Percentiles rank a stretch among this genome's conserved stretches.
These are phyloP conservation scores for Penicillium sp. DNA, from an alignment of 2,329 filamentous ascomycete genomes.

Conservation along the genomic window DNA sequence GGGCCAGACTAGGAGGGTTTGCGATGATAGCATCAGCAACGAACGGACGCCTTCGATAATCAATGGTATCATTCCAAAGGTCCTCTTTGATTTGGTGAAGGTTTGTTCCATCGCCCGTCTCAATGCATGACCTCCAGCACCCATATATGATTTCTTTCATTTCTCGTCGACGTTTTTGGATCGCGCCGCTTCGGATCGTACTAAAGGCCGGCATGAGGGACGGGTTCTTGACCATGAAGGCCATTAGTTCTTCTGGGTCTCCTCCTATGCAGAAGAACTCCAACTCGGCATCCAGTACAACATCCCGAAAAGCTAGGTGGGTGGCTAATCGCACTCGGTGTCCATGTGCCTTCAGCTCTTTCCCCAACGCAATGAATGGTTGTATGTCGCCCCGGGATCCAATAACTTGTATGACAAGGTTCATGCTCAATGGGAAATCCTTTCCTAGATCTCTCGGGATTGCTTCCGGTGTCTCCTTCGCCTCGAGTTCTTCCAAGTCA, in stretches of 20 bases:
- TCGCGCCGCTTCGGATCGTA: constrained; percentile 73
- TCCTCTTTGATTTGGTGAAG: constrained; percentile 55
- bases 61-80: constrained; percentile 33
- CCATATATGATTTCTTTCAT: constrained; percentile 79
- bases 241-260: constrained; percentile 74
- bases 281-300: constrained; percentile 70
- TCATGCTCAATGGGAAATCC: constrained; percentile 36
- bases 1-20: constrained; percentile 76
- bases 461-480: not conserved
- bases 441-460: constrained; percentile 5
- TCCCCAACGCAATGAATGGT: constrained; percentile 71
- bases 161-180: constrained; percentile 72
- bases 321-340: constrained; percentile 77
- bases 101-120: constrained; percentile 68
- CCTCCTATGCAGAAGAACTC: constrained; percentile 77
- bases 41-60: constrained; percentile 62
- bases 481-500: constrained; percentile 9
- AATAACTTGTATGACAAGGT: constrained; percentile 74
- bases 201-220: constrained; percentile 81
- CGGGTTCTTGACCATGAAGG: constrained; percentile 88
- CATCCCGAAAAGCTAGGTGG: constrained; percentile 66
- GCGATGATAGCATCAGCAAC: constrained; percentile 87
- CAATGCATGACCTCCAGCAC: constrained; percentile 83
- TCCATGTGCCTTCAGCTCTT: constrained; percentile 65
- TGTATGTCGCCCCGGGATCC: constrained; percentile 76